Percentiles rank a stretch among this genome's conserved stretches.
Conservation (phyloP, 805 yeast genomes). For the Wickerhamiella lipophila region DNA sequence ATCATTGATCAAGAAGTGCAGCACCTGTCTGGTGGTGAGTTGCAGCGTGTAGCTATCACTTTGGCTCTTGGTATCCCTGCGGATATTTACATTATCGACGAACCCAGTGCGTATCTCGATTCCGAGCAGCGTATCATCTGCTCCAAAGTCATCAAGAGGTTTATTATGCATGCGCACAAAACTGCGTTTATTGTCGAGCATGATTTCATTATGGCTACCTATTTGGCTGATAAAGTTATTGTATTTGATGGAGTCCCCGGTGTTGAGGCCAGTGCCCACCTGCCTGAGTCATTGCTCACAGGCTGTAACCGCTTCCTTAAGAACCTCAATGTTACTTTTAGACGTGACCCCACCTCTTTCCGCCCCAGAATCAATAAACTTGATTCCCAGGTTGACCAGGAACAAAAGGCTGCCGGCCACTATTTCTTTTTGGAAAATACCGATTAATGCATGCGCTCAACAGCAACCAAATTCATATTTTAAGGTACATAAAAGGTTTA, state of each 20-base stretch:
- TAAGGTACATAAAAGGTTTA: too few relatives aligned
- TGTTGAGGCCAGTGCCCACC: conserved; percentile 64
- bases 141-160: conserved; percentile 95
- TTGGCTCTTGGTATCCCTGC: conserved; percentile 89
- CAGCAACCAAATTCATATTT: neutral
- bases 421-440: conserved; percentile 84
- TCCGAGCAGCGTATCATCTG: conserved; percentile 99
- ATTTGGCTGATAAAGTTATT: conserved; percentile 96
- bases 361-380: conserved; percentile 97
- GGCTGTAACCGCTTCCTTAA: conserved; percentile 96
- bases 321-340: conserved; percentile 92
- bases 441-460: conserved; percentile 21
- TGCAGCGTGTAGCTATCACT: conserved; percentile 97
- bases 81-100: conserved; percentile 93
- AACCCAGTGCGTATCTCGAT: conserved; percentile 97
- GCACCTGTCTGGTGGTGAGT: conserved; percentile 97
- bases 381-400: conserved; percentile 98
- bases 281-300: conserved; percentile 86
- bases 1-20: conserved; percentile 97
- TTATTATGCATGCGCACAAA: conserved; percentile 89
- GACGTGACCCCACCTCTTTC: conserved; percentile 97
- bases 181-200: conserved; percentile 99
- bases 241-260: conserved; percentile 96
- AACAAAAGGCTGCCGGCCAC: conserved; percentile 85
- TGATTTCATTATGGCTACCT: conserved; percentile 99